phyloP scores from a whole-genome alignment of 805 yeast genomes.

The Hanseniaspora opuntiae region DNA sequence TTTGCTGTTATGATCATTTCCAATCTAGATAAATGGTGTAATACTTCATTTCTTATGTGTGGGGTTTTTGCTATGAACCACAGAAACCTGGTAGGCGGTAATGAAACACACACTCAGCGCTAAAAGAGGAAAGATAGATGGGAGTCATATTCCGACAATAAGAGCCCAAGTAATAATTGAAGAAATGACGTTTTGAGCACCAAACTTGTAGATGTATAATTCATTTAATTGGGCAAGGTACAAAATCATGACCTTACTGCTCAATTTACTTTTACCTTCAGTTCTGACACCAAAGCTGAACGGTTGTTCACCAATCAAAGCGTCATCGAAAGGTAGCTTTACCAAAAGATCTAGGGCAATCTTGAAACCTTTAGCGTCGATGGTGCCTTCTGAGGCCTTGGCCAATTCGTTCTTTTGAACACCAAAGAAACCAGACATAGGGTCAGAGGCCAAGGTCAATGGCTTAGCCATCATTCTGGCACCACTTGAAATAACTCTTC shows the following conservation, averaged over 20 bases:
- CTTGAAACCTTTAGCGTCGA: constrained; percentile 36
- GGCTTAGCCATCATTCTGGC: constrained; percentile 39
- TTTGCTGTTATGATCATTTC: too few species aligned
- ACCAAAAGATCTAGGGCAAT: constrained; percentile 38
- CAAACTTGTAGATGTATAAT: constrained; percentile 34
- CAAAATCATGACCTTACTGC: constrained; percentile 37
- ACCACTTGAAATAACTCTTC: constrained; percentile 37
- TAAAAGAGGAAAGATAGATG: too few species aligned
- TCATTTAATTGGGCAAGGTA: constrained; percentile 36
- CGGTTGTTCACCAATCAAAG: constrained; percentile 34
- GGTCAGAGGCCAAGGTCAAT: constrained; percentile 38
- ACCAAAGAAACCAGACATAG: constrained; percentile 43
- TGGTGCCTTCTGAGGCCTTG: constrained; percentile 24
- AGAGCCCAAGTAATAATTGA: constrained; percentile 24
- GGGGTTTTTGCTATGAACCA: too few species aligned
- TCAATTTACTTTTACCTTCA: constrained; percentile 39
- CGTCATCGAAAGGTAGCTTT: constrained; percentile 32
- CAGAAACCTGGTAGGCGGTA: too few species aligned
- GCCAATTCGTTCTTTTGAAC: constrained; percentile 33
- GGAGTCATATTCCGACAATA: too few species aligned
- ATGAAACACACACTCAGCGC: too few species aligned
- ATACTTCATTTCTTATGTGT: too few species aligned
- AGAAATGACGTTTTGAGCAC: constrained; percentile 27
- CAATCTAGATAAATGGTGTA: too few species aligned
- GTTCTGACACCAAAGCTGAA: constrained; percentile 42